Base-by-base conservation (phyloP, 2,329 filamentous ascomycete species). In the Tolypocladium pustulatum region DNA sequence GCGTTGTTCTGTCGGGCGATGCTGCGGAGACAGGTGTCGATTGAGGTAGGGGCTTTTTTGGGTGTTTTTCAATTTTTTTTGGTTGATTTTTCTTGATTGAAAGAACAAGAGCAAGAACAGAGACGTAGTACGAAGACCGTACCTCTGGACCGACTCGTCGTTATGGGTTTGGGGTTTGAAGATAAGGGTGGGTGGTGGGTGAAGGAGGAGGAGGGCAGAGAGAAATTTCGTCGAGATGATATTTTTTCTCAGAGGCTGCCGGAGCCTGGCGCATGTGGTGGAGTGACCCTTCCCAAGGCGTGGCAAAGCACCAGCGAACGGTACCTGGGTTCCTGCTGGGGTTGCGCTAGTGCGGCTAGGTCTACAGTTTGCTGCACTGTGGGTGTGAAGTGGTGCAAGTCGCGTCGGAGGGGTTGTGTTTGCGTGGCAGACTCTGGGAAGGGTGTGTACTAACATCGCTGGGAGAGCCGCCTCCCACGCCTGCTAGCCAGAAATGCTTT, bases 51-150 rank as follows among this genome's bases (percentile, higher is more conserved):
- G 80, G 85, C 84, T 76, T 79, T 84, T 82, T 76, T 76, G 70
- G 69, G 64, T 72, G 72, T 75, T 83, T 84, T 82, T 79, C 75
- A 75, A 70, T 68, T 83, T 85, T 85, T 84, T 84, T 83, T 79
- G 73, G 69, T 75, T 73, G 73, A 74, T 81, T 81, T 81, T 65
- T 75, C 76, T 70, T 73, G 72, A 72, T 71, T 73, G 73, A 70
- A 70, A 67, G 70, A 76, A 76, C 75, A 78, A 76, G 78, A 77
- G 76, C 75, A 78, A 81, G 81, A 78, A 80, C 80, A 84, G 78
- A 81, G 77, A 80, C 76, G 71, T 75, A 79, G 79, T 76, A 81
- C 79, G 78, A 78, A 72, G 74, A 77, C 75, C 79, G 80, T 78
- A 81, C 80, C 81, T 78, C 79, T 78, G 78, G 77, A 77, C 76